Percentiles rank a stretch among this genome's conserved stretches.
Evolutionary conservation across 345 rosid species (phyloP).

Genomic region (Gossypium ekmanianum): DNA sequence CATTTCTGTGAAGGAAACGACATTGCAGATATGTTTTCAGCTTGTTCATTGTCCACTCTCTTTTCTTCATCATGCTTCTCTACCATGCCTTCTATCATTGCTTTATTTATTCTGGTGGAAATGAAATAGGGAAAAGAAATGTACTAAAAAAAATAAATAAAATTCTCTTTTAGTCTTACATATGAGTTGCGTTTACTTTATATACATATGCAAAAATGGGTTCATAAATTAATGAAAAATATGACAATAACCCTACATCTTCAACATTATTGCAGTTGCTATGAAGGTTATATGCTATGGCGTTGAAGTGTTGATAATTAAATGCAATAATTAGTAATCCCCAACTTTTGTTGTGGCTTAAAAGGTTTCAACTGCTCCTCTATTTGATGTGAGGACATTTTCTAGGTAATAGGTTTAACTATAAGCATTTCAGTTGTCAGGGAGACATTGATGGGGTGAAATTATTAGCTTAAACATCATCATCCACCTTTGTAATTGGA

Average conservation of each 20-base stretch:
- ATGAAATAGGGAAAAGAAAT: too few relatives aligned
- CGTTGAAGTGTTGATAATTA: neutral
- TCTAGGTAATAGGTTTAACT: slow-evolving; percentile 22
- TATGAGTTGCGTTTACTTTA: too few relatives aligned
- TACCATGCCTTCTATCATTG: neutral
- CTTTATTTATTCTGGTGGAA: neutral
- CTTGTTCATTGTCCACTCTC: slow-evolving; percentile 22
- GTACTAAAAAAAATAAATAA: too few relatives aligned
- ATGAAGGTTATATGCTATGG: neutral
- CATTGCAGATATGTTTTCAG: slow-evolving; percentile 21
- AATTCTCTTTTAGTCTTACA: too few relatives aligned
- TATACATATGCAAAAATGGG: too few relatives aligned
- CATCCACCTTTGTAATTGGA: slow-evolving; percentile 24
- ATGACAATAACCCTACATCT: neutral
- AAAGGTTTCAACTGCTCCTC: slow-evolving; percentile 14
- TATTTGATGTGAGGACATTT: neutral
- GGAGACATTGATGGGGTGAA: slow-evolving; percentile 13
- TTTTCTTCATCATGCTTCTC: slow-evolving; percentile 17
- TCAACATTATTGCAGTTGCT: neutral
- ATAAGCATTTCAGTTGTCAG: neutral
- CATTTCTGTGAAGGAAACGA: slow-evolving; percentile 26
- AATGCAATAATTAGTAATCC: neutral
- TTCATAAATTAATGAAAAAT: neutral
- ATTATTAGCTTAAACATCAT: neutral
- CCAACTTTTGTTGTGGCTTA: neutral